Evolutionary conservation across 768 basidiomycete species (phyloP), one percentile per base, ranked within the genome.

Genomic region (Stropharia rugosoannulata): DNA sequence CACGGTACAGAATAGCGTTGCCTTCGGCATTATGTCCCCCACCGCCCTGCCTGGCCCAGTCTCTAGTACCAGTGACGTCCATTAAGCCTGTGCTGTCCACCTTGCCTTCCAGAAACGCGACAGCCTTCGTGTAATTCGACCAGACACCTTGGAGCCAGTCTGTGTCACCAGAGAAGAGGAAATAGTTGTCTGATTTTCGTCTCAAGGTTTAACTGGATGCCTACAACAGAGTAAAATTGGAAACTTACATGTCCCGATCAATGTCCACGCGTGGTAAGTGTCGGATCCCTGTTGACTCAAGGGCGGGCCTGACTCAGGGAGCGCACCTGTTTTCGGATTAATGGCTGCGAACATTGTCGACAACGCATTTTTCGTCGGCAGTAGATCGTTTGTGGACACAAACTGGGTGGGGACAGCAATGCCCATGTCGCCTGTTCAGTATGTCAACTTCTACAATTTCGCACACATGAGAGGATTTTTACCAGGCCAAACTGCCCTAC

Each of bases 321-420:
- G 70, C 0, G 82, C 81, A 5, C 84, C 83, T 0, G 81, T 84
- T 13, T 27, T 61, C 0, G 82, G 77, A 51, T 83, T 75, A 54
- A 81, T 78, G 2, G 73, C 73, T 2, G 80, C 71, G 59, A 83
- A 83, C 81, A 83, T 82, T 1, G 82, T 84, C 1, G 79, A 74
- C 3, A 85, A 72, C 0, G 83, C 82, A 57, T 84, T 84, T 15
- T 75, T 71, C 0, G 82, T 82, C 0, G 82, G 79, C 1, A 82
- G 55, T 3, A 85, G 74, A 58, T 84, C 83, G 59, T 80, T 80
- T 0, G 83, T 85, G 0, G 82, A 84, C 0, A 85, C 83, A 57
- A 85, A 84, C 61, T 81, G 78, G 1, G 82, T 77, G 0, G 83
- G 81, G 7, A 83, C 82, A 0, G 82, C 83, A 35, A 85, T 81